Evolutionary conservation across 2,329 filamentous ascomycete species (phyloP), one percentile per base, ranked within the genome.

Genomic region (Gaeumannomyces sp.): DNA sequence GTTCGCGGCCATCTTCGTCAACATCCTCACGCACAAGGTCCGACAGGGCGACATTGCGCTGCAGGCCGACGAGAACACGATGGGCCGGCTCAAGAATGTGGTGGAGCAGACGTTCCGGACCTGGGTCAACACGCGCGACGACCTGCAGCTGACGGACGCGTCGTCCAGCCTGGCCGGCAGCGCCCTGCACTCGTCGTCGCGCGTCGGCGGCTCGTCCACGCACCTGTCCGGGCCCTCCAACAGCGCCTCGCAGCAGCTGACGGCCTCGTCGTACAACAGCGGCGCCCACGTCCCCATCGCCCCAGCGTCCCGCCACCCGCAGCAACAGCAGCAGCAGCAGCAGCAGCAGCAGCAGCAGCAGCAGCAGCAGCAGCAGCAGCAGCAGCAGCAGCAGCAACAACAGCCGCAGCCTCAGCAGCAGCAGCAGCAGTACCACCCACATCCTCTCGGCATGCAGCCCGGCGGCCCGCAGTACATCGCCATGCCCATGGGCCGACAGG

Each of bases 11-110:
- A 68, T 71, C 27, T 72, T 72, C 60, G 19, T 68, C 33, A 67
- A 67, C 64, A 71, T 71, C 25, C 65, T 72, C 19, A 67, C 68
- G 64, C 70, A 72, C 66, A 71, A 69, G 61, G 64, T 70, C 45
- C 65, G 66, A 45, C 68, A 69, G 60, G 68, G 69, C 22, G 70
- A 72, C 65, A 69, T 72, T 19, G 66, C 64, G n/a, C 63, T 69
- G 29, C 60, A 65, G 0, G 65, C 45, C 16, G 62, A 64, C 13
- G 65, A 69, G 4, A 65, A 68, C 11, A 61, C 69, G 50, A 66
- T 67, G 19, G 64, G 69, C 29, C 67, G 67, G 0, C 65, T 71
- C 25, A 65, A 66, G 35, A 68, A 64, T 60, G 67, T 69, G 2
- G 70, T 69, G 11, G 67, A 70, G 60, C 67, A 70, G 60, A 69